Base-by-base conservation (phyloP, 345 rosid species). In the Triadica sebifera region DNA sequence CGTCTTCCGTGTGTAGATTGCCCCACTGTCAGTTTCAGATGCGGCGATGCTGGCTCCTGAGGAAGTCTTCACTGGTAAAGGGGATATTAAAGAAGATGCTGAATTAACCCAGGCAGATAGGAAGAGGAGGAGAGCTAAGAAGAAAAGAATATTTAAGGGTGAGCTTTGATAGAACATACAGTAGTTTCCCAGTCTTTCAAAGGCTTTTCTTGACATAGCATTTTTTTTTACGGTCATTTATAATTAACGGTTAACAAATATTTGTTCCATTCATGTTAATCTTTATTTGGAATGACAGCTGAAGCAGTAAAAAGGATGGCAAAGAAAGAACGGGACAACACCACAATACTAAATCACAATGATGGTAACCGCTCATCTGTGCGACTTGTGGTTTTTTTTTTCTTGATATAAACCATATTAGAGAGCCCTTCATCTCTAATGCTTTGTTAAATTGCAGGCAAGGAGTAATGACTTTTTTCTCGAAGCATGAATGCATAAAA, bases 31-130 rank as follows among this genome's bases (percentile, higher is more conserved):
- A 43, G 89, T 93, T 62, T 91, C 97, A 45, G 98, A 90, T 89
- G 97, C 97, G 15, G 91, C 98, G 77, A 93, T 95, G 98, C 89
- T 93, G 80, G 99, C 98, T 64, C 99, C 98, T 12, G 96, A 95
- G 84, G 99, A 93, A 81, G 87, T 93, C 38, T 95, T 91, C 84
- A 56, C 81, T 1, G 94, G 97, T 65, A 91, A 87, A 88, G 94
- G 98, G 71, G 81, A 91, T 47, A 77, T 95, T 43, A 91, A 93
- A 84, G 99, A 91, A 72, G 98, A 90, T 80, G 65, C 88, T 43
- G 99, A 93, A 77, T 85, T 93, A 20, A 93, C 96, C 0, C 87
- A 87, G 80, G 91, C 79, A 62, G 98, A 95, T 60, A 89, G 92
- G 87, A 95, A 88, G 85, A 95, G 93, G 74, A 88, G 99, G 85